Base-by-base conservation (phyloP, 1,139 yeast genomes). In the Eremothecium coryli region DNA sequence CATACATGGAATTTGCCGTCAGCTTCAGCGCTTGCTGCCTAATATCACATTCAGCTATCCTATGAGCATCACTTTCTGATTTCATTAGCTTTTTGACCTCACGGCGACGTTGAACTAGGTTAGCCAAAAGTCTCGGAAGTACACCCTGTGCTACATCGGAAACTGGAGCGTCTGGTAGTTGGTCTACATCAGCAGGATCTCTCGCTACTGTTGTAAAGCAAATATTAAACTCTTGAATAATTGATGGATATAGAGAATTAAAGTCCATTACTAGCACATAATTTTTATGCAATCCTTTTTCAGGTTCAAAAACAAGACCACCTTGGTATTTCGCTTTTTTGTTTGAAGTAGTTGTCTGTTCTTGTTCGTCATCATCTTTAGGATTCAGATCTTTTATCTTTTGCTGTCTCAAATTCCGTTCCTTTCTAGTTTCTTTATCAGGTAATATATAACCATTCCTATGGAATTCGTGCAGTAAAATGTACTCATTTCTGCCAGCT, bases 1-100 rank as follows among this genome's bases (percentile, higher is more conserved):
- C 99, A 62, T 93, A 93, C 97, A 93, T 90, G 20, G 98, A 90
- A 61, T 93, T 93, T 13, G 99, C 99, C 2, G 98, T 93, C 52
- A 93, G 70, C 58, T 93, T 93, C 54, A 93, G 71, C 0, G 98
- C 98, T 54, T 82, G 94, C 60, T 93, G 98, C 52, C 88, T 85
- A 52, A 86, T 86, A 59, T 93, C 98, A 66, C 82, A 86, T 54
- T 88, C 95, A 0, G 79, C 76, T 38, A 63, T 70, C 45, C 82
- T 84, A 37, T 69, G 65, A 0, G 75, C 65, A 22, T 79, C 74
- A 34, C 70, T 70, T 15, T 88, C 79, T 47, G 76, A 79, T 50
- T 86, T 88, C 68, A 93, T 70, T 32, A 86, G 64, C 47, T 76
- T 78, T 55, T 93, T 93, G 13, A 90, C 97, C 52, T 85, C 95